Percentiles rank a stretch among this genome's conserved stretches.
phyloP scores from a whole-genome alignment of 805 yeast genomes.

The Schwanniomyces pseudopolymorphus region DNA sequence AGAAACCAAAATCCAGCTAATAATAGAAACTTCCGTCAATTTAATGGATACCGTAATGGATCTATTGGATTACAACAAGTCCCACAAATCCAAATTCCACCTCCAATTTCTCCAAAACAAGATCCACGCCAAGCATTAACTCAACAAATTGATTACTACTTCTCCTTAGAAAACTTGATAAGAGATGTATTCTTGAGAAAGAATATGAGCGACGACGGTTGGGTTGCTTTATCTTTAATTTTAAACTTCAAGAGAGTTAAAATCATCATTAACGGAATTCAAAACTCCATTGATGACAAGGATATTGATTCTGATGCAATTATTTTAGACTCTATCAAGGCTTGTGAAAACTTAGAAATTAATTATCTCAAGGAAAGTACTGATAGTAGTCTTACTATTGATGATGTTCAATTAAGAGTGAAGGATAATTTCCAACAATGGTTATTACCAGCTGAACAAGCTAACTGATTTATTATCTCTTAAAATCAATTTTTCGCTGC shows the following conservation, averaged over 20 bases:
- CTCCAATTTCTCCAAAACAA: slow-evolving; percentile 48
- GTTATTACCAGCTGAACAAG: slow-evolving; percentile 48
- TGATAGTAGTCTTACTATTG: slow-evolving; percentile 30
- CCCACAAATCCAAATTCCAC: slow-evolving; percentile 37
- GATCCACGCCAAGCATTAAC: slow-evolving; percentile 45
- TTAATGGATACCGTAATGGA: slow-evolving; percentile 10
- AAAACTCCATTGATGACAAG: slow-evolving; percentile 28
- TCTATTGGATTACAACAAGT: slow-evolving; percentile 10
- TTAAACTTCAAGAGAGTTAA: slow-evolving; percentile 76
- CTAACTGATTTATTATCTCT: not conserved
- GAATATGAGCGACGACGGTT: slow-evolving; percentile 77
- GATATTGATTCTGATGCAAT: slow-evolving; percentile 24
- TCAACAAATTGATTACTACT: slow-evolving; percentile 84
- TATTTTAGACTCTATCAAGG: slow-evolving; percentile 53
- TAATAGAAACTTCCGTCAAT: slow-evolving; percentile 15
- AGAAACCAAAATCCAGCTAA: slow-evolving; percentile 12
- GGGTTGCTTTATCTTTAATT: slow-evolving; percentile 61
- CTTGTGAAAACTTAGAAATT: slow-evolving; percentile 53
- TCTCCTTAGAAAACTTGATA: slow-evolving; percentile 80
- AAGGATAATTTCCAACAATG: slow-evolving; percentile 59
- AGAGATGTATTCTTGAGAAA: slow-evolving; percentile 82
- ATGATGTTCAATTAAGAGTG: slow-evolving; percentile 60
- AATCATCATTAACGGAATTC: slow-evolving; percentile 45
- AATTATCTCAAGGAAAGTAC: slow-evolving; percentile 35
- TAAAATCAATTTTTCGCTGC: slow-evolving; percentile 2